Conservation (phyloP, 768 basidiomycete genomes). For the Mycena galopus region DNA sequence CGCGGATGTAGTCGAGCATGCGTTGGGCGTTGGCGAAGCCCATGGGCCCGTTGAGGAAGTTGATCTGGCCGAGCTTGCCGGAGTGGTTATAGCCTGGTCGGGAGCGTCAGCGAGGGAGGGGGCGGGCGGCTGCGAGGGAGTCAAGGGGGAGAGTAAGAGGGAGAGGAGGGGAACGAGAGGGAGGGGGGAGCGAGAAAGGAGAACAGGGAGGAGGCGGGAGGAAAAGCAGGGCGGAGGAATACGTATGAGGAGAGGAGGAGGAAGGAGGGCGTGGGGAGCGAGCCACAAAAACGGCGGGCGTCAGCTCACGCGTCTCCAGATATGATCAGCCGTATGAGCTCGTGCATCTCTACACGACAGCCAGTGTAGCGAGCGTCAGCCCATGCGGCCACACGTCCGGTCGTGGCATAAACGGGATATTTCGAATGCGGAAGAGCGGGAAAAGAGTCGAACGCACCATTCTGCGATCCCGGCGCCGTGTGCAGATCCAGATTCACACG, state of each 20-base stretch:
- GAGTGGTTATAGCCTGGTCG: conserved; percentile 56
- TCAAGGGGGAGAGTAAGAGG: conserved; percentile 53
- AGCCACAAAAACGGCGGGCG: no score
- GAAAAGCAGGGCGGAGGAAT: no score
- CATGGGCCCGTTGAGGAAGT: conserved; percentile 72
- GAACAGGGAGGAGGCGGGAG: no score
- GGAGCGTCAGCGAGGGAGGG: background rate
- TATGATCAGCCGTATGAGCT: no score
- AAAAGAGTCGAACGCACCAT: conserved; percentile 54
- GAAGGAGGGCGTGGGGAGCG: no score
- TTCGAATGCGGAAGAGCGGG: background rate
- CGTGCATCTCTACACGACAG: no score
- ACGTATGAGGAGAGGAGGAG: no score
- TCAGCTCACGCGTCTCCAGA: no score
- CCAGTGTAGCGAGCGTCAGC: no score
- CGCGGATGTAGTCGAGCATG: conserved; percentile 71
- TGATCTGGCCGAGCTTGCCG: conserved; percentile 64
- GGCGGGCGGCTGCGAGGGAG: background rate
- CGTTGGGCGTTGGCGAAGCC: conserved; percentile 80
- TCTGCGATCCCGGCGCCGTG: conserved; percentile 84
- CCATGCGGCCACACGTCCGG: no score
- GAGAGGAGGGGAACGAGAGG: background rate
- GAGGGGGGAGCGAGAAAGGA: background rate
- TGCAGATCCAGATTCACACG: conserved; percentile 86
- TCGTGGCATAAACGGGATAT: no score